phyloP scores from a whole-genome alignment of 495 filamentous ascomycete genomes.

The Lasiosphaeria miniovina region DNA sequence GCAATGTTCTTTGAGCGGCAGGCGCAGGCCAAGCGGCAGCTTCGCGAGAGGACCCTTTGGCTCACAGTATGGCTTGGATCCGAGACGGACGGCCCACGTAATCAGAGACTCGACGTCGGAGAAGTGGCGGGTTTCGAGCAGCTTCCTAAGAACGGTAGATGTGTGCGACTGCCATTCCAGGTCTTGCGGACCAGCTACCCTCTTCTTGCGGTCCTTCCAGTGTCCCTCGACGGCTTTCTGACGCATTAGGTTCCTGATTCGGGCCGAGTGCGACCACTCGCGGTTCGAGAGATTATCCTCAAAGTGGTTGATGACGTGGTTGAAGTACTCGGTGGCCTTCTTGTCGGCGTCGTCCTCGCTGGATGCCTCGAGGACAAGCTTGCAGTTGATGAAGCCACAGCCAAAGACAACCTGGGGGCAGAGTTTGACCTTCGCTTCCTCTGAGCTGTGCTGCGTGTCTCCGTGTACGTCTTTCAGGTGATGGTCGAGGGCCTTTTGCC shows the following conservation, averaged over 20 bases:
- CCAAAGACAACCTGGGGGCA: slow-evolving; percentile 27
- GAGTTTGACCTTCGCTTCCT: slow-evolving; percentile 16
- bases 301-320: slow-evolving; percentile 27
- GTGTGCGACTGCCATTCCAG: slow-evolving; percentile 24
- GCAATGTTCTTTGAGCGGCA: neutral
- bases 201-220: slow-evolving; percentile 21
- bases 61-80: slow-evolving; percentile 8
- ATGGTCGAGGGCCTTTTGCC: slow-evolving; percentile 21
- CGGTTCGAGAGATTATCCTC: slow-evolving; percentile 18
- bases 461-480: slow-evolving; percentile 25
- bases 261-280: slow-evolving; percentile 24
- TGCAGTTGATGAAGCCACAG: slow-evolving; percentile 28
- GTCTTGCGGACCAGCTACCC: slow-evolving; percentile 3
- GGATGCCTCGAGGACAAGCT: slow-evolving; percentile 23
- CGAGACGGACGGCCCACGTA: slow-evolving; percentile 14
- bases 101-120: slow-evolving; percentile 19
- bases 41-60: neutral
- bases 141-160: slow-evolving; percentile 22
- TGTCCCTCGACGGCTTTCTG: slow-evolving; percentile 12
- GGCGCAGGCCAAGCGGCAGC: neutral
- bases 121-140: slow-evolving; percentile 25
- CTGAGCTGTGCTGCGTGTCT: slow-evolving; percentile 8
- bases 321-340: slow-evolving; percentile 22
- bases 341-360: slow-evolving; percentile 14
- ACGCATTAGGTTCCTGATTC: slow-evolving; percentile 27